phyloP scores from a whole-genome alignment of 2,329 filamentous ascomycete species.

The Lasiodiplodia sp. region DNA sequence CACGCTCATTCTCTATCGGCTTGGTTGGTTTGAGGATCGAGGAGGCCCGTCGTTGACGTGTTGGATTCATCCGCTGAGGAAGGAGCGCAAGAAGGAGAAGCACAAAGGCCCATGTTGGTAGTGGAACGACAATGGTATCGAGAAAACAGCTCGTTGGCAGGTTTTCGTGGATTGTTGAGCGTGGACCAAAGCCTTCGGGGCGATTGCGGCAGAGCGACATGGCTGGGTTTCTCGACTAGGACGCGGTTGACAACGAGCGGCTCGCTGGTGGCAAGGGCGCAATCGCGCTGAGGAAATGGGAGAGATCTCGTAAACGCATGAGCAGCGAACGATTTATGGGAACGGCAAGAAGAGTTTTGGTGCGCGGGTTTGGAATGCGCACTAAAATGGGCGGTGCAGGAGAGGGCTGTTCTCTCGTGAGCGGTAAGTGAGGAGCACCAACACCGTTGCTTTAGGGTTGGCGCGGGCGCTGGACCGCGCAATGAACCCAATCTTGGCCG shows the following conservation, averaged over 20 bases:
- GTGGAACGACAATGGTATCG: slow-evolving; percentile 46
- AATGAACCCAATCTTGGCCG: neutral
- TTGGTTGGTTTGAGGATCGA: slow-evolving; percentile 20
- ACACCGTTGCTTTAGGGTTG: neutral
- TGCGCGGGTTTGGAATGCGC: slow-evolving; percentile 9
- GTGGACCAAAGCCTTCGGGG: slow-evolving; percentile 44
- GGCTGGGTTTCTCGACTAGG: neutral
- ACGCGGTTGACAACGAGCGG: neutral
- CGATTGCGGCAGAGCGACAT: slow-evolving; percentile 41
- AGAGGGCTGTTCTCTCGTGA: neutral
- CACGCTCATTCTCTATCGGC: slow-evolving; percentile 25
- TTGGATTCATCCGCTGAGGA: slow-evolving; percentile 21
- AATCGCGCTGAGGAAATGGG: neutral
- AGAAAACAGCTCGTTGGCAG: slow-evolving; percentile 48
- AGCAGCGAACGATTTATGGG: neutral
- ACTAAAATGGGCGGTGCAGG: neutral
- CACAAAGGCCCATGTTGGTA: slow-evolving; percentile 45
- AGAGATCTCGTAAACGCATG: neutral
- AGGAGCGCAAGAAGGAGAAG: slow-evolving; percentile 38
- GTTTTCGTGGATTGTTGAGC: slow-evolving; percentile 41
- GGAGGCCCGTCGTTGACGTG: neutral
- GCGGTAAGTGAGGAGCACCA: neutral
- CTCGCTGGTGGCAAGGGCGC: slow-evolving; percentile 1
- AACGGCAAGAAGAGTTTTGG: neutral
- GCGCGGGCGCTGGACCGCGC: neutral